Conservation (phyloP, 257 asterid species). For the Solanum pennellii region DNA sequence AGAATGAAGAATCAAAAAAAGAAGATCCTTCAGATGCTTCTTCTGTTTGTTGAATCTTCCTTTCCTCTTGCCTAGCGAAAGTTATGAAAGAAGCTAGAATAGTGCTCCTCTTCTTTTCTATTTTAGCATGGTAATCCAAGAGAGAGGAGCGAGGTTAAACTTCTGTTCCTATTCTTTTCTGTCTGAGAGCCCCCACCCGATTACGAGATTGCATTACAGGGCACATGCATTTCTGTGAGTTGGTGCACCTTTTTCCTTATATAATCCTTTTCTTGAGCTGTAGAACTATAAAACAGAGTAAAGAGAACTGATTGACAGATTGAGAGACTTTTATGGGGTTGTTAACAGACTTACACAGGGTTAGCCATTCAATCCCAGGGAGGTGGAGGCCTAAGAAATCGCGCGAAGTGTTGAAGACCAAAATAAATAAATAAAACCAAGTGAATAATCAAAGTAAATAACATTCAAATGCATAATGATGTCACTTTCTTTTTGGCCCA, state of each 20-base stretch:
- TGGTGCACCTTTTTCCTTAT: not conserved
- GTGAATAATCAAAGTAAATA: not conserved
- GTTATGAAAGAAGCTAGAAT: not conserved
- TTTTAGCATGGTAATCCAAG: not conserved
- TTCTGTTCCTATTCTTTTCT: not conserved
- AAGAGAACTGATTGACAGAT: not conserved
- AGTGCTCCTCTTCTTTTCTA: not conserved
- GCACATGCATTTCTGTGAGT: not conserved
- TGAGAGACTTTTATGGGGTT: not conserved
- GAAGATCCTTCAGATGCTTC: not conserved
- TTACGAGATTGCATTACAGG: not conserved
- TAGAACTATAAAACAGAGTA: not conserved
- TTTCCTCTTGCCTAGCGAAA: not conserved
- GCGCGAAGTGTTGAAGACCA: not conserved
- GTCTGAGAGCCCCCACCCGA: not conserved
- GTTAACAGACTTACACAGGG: not conserved
- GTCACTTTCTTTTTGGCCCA: not conserved
- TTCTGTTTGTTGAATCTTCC: not conserved
- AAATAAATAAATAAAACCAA: not conserved
- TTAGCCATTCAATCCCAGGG: not conserved
- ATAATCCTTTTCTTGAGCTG: not conserved
- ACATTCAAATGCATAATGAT: not conserved
- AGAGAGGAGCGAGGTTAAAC: not conserved
- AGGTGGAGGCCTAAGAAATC: not conserved
- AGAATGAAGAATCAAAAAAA: not conserved